Evolutionary conservation across 73 alveolate genomes (phyloP), one percentile per base, ranked within the genome.

Genomic region (Uronychia setigera): DNA sequence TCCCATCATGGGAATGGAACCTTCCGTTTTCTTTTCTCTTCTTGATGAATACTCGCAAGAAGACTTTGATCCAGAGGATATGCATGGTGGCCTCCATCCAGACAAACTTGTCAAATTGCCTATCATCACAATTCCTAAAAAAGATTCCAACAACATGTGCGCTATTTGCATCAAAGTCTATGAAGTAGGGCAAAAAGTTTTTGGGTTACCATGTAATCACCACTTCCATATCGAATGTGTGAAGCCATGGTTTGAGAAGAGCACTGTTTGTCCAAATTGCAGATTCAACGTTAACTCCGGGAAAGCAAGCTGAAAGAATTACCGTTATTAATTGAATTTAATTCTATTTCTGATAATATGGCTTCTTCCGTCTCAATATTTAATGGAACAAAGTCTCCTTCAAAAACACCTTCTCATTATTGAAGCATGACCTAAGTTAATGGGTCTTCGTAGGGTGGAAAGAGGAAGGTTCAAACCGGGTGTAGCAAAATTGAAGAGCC

Each of bases 221-320:
- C 78, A 92, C 79, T 95, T 93, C 82, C 96, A 95, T 88, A 92
- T 87, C 46, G 91, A 82, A 13, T 95, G 99, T 82, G 89, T 95
- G 0, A 95, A 85, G 78, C 97, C 97, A 29, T 95, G 99, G 99
- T 86, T 95, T 84, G 89, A 93, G 59, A 95, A 93, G 88, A 95
- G 91, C 84, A 93, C 96, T 0, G 86, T 77, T 74, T 95, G 99
- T 35, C 99, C 99, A 0, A 93, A 77, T 59, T 95, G 99, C 57
- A 95, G 96, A 93, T 90, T 33, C 75, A 95, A 93, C 81, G 81
- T 93, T 60, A 95, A 95, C n/a, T 59, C 78, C 58, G 34, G 74
- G 80, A 25, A 32, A 88, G 60, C 83, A 88, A 26, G 14, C 28
- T 32, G 9, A n/a, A 67, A 14, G 80, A 67, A 28, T 19, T 58